phyloP scores from a whole-genome alignment of 139 green algal genomes.

The Klebsormidium nitens region DNA sequence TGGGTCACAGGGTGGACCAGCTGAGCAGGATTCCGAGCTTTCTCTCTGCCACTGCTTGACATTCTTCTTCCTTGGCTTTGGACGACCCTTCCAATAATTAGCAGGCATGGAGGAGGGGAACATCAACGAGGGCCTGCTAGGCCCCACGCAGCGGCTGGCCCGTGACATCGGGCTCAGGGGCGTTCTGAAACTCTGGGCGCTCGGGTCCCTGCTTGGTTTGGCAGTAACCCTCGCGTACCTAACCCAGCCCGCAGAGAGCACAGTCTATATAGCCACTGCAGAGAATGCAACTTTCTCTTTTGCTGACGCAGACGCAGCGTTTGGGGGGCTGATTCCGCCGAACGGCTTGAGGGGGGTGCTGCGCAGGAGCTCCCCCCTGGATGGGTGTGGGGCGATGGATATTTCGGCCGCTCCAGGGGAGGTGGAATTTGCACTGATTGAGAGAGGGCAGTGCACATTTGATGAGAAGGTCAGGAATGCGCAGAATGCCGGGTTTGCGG shows the following conservation, averaged over 20 bases:
- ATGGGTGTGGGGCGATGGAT: no score
- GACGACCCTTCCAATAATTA: no score
- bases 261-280: not conserved
- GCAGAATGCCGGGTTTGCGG: slow-evolving; percentile 22
- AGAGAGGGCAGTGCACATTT: slow-evolving; percentile 26
- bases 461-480: slow-evolving; percentile 30
- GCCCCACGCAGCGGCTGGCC: not conserved
- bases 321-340: not conserved
- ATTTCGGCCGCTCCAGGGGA: not conserved
- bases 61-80: no score
- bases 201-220: not conserved
- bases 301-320: not conserved
- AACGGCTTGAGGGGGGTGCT: not conserved
- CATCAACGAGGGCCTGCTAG: not conserved
- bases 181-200: not conserved
- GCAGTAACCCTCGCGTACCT: not conserved
- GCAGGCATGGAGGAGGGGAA: not conserved
- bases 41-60: no score
- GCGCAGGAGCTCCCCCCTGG: no score
- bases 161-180: not conserved
- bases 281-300: not conserved
- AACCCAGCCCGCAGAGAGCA: not conserved
- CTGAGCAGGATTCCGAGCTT: no score
- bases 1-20: no score
- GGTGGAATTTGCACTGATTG: slow-evolving; percentile 22